A percentile compares a stretch with the other conserved stretches of the same genome.
Evolutionary conservation across 164 flowering plant species (phyloP).

Genomic region (Kingdonia uniflora): DNA sequence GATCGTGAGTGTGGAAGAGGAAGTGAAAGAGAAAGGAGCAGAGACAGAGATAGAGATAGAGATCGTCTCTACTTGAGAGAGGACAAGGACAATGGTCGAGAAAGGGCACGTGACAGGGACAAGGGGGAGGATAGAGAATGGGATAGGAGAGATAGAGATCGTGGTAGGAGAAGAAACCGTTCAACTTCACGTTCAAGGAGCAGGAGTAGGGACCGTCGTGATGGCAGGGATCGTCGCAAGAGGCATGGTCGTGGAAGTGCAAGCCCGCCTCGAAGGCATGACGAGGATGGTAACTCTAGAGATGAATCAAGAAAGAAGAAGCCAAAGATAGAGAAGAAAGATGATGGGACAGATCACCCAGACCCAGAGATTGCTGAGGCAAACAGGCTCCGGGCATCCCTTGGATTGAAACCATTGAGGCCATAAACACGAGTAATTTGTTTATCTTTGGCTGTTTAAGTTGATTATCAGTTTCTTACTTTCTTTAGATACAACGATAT

Average conservation of each 20-base stretch:
- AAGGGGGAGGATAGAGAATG: conserved; percentile 33
- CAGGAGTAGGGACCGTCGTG: conserved; percentile 55
- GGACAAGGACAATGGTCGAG: conserved; percentile 67
- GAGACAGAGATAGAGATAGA: conserved; percentile 44
- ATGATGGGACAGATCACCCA: conserved; percentile 91
- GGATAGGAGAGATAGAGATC: conserved; percentile 75
- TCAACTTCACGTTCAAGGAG: conserved; percentile 70
- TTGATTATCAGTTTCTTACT: no score
- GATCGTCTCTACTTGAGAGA: conserved; percentile 62
- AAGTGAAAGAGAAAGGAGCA: conserved; percentile 36
- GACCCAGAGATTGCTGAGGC: conserved; percentile 95
- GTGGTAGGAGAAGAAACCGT: conserved; percentile 63
- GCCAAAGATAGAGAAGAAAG: conserved; percentile 64
- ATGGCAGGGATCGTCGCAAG: conserved; percentile 51
- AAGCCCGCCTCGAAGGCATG: conserved; percentile 51
- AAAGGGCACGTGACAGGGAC: conserved; percentile 50
- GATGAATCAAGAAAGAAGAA: conserved; percentile 67
- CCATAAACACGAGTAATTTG: no score
- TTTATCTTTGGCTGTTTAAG: no score
- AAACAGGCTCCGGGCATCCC: conserved; percentile 69
- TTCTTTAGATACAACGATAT: no score
- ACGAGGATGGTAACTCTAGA: conserved; percentile 24
- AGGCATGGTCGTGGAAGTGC: conserved; percentile 55
- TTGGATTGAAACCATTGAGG: conserved; percentile 53
- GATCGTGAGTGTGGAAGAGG: conserved; percentile 44